A percentile compares a stretch with the other conserved stretches of the same genome.
Conservation (phyloP, 2,329 filamentous ascomycete genomes). For the Sporothrix luriei region DNA sequence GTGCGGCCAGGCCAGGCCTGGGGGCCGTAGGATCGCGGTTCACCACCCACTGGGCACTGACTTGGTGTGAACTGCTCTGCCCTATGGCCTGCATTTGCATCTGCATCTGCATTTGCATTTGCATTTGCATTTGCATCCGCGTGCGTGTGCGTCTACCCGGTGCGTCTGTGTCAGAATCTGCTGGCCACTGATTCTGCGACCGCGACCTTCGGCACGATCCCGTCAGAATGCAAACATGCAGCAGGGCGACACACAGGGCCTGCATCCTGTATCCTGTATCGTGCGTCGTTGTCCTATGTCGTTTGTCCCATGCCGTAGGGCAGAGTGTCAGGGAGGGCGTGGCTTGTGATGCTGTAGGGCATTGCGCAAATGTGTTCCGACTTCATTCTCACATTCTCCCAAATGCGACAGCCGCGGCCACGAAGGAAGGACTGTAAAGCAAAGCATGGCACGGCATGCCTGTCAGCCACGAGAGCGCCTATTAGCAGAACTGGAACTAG, state of each 20-base stretch:
- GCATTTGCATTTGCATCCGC: neutral
- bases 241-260: too few species aligned
- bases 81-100: conserved; percentile 32
- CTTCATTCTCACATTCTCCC: neutral
- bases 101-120: conserved; percentile 19
- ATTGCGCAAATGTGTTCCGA: neutral
- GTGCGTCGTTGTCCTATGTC: neutral
- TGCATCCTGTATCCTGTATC: neutral
- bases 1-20: conserved; percentile 10
- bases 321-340: neutral
- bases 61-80: conserved; percentile 25
- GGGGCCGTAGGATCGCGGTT: conserved; percentile 4
- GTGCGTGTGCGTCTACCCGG: neutral
- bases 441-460: conserved; percentile 11
- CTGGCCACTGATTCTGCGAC: conserved; percentile 26
- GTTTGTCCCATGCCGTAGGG: conserved; percentile 2
- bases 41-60: neutral
- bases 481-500: conserved; percentile 1
- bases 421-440: neutral
- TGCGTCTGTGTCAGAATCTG: conserved; percentile 8
- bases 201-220: conserved; percentile 26
- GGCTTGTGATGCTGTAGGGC: neutral
- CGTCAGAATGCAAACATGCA: conserved; percentile 5
- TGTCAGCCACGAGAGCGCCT: conserved; percentile 16
- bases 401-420: neutral